Conservation (phyloP, 2,329 filamentous ascomycete species). For the Lasiodiplodia citricola region DNA sequence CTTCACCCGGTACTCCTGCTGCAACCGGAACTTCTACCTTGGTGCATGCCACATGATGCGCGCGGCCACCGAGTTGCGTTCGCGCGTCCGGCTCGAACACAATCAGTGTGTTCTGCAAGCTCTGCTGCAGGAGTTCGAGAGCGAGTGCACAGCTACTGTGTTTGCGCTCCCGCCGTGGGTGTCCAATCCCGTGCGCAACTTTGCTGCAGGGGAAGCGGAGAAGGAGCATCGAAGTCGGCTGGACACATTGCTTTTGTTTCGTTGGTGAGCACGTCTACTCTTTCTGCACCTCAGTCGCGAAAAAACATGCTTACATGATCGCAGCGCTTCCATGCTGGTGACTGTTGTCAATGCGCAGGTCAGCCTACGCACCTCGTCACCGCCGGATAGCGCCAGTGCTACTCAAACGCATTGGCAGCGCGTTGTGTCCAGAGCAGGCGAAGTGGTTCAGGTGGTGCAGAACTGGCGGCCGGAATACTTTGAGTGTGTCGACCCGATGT, state of each 20-base stretch:
- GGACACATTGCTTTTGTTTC: neutral
- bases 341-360: neutral
- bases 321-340: neutral
- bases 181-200: neutral
- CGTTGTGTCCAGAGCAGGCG: neutral
- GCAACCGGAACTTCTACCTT: neutral
- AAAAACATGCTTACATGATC: neutral
- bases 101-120: neutral
- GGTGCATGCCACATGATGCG: neutral
- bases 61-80: neutral
- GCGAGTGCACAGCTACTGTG: neutral
- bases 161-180: neutral
- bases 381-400: neutral
- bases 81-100: neutral
- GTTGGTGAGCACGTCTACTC: neutral
- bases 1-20: neutral
- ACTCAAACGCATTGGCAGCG: neutral
- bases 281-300: neutral
- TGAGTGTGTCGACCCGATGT: neutral
- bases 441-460: neutral
- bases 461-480: neutral
- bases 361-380: neutral
- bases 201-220: neutral
- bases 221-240: neutral
- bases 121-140: neutral